These are phyloP conservation scores for Nymphaea colorata DNA, from an alignment of 164 flowering plant genomes.

Conservation along the genomic window DNA sequence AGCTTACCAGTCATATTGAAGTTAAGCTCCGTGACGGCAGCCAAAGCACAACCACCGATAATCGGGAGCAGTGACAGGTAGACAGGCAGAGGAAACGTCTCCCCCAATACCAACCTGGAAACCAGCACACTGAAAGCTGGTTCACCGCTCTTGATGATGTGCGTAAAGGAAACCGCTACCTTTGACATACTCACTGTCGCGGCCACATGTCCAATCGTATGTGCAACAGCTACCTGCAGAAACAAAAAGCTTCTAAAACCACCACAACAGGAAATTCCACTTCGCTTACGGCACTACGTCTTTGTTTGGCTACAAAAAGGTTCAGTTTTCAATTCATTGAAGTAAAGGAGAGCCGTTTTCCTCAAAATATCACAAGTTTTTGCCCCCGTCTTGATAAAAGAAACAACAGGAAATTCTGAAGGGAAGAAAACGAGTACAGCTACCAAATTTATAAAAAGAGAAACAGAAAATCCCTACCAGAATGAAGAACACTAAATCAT, in stretches of 20 bases:
- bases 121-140: constrained; percentile 85
- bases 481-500: no score
- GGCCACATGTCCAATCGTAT: constrained; percentile 84
- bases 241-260: background rate
- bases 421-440: background rate
- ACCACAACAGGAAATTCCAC: background rate
- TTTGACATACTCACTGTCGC: constrained; percentile 86
- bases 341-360: no score
- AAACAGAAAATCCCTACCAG: no score
- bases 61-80: constrained; percentile 63
- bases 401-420: background rate
- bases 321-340: background rate
- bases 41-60: constrained; percentile 67
- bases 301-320: background rate
- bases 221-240: constrained; percentile 70
- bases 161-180: constrained; percentile 86
- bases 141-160: constrained; percentile 80
- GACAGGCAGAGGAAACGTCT: constrained; percentile 47
- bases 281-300: no score
- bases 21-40: constrained; percentile 73
- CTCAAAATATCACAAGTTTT: no score
- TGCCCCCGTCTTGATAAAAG: background rate
- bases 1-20: constrained; percentile 71
- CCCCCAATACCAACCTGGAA: constrained; percentile 62
- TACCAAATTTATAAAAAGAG: no score